A percentile compares a stretch with the other conserved stretches of the same genome.
Conservation (phyloP, 805 yeast genomes). For the Cyberlindnera bimundalis region DNA sequence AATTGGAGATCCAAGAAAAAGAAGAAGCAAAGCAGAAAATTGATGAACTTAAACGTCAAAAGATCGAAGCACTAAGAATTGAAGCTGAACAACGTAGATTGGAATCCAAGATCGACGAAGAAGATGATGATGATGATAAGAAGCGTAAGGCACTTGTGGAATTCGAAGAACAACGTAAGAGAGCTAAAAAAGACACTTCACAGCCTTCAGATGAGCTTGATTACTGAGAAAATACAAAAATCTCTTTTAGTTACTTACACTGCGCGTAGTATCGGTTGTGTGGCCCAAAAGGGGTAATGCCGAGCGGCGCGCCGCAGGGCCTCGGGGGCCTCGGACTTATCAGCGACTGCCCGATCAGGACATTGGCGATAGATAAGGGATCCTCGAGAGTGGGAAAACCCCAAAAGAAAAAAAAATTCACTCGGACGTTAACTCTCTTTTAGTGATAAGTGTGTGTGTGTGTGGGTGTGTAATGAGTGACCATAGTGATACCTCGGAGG, state of each 20-base stretch:
- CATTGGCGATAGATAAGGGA: constrained; percentile 12
- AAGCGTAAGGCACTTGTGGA: constrained; percentile 24
- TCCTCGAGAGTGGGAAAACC: too few species aligned
- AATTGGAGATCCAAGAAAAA: constrained; percentile 13
- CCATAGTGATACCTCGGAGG: background rate
- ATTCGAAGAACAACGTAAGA: constrained; percentile 20
- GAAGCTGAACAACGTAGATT: constrained; percentile 4
- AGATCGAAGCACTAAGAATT: constrained; percentile 3
- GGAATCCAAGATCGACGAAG: background rate
- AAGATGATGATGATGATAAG: constrained; percentile 10
- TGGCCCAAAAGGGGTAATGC: constrained; percentile 4
- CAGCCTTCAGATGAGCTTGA: background rate
- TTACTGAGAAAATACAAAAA: too few species aligned
- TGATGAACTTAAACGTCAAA: constrained; percentile 5
- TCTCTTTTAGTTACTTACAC: too few species aligned
- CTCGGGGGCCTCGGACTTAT: constrained; percentile 15
- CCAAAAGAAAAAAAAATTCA: too few species aligned
- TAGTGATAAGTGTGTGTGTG: too few species aligned
- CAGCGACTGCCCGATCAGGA: constrained; percentile 7
- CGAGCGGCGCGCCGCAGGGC: background rate
- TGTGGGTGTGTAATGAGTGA: constrained; percentile 2
- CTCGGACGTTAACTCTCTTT: too few species aligned
- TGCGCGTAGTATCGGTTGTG: background rate
- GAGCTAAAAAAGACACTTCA: constrained; percentile 9
- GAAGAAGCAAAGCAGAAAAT: constrained; percentile 8